These are phyloP conservation scores for Aspergillus kassunensis DNA, from an alignment of 495 filamentous ascomycete genomes.

Conservation along the genomic window DNA sequence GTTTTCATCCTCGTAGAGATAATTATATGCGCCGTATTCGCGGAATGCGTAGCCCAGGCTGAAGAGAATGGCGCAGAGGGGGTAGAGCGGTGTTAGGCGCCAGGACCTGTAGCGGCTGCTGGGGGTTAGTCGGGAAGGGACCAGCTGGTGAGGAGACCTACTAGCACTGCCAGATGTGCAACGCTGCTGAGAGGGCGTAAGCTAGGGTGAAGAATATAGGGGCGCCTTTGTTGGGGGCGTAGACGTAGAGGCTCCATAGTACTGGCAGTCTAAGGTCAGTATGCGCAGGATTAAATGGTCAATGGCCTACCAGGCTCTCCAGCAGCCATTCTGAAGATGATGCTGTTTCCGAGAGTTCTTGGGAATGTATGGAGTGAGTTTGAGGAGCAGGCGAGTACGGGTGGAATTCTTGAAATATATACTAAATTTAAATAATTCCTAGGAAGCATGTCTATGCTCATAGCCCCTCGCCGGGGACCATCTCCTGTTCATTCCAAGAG, in stretches of 20 bases:
- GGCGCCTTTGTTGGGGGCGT: conserved; percentile 61
- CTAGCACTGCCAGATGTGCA: conserved; percentile 55
- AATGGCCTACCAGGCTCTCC: background rate
- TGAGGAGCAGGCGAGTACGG: no score
- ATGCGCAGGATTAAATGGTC: conserved; percentile 25
- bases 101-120: conserved; percentile 28
- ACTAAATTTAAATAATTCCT: no score
- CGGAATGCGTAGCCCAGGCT: conserved; percentile 49
- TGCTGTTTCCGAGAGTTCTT: background rate
- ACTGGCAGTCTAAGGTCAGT: background rate
- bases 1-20: conserved; percentile 24
- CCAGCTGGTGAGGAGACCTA: conserved; percentile 25
- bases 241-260: conserved; percentile 49
- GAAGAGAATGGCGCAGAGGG: conserved; percentile 31
- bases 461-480: no score
- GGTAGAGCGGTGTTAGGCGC: conserved; percentile 39
- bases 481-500: no score
- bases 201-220: conserved; percentile 54
- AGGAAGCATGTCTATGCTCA: no score
- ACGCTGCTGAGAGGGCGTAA: conserved; percentile 47
- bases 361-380: background rate
- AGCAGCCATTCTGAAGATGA: background rate
- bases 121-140: background rate
- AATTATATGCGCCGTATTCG: conserved; percentile 33
- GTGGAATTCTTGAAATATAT: no score